phyloP scores from a whole-genome alignment of 257 asterid species.

The Solanum medicagineum region DNA sequence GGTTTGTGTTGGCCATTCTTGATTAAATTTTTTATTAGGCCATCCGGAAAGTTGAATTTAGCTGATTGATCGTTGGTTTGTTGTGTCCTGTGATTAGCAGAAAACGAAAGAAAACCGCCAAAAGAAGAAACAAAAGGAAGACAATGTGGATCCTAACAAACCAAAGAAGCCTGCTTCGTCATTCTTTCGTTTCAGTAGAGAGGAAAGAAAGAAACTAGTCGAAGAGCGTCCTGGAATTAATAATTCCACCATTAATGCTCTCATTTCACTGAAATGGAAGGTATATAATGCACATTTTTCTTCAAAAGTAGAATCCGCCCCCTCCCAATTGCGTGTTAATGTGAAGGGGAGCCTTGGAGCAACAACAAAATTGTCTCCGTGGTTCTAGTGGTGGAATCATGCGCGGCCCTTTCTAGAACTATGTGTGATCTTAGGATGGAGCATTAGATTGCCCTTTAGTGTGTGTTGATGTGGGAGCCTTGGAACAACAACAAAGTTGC shows the following conservation, averaged over 20 bases:
- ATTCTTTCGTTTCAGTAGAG: conserved; percentile 68
- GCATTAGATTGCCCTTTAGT: not conserved
- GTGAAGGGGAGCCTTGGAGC: no score
- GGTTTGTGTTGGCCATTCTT: conserved; percentile 17
- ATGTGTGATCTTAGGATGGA: not conserved
- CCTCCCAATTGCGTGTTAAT: not conserved
- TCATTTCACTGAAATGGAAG: conserved; percentile 83
- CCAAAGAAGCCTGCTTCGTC: conserved; percentile 92
- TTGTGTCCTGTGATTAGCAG: conserved; percentile 11
- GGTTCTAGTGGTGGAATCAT: no score
- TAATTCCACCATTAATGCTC: conserved; percentile 49
- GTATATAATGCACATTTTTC: conserved; percentile 4
- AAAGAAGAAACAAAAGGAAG: conserved; percentile 46
- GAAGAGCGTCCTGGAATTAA: conserved; percentile 58
- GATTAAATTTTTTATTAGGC: not conserved
- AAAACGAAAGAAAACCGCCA: conserved; percentile 56
- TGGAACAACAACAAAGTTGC: no score
- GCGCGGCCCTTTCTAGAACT: no score
- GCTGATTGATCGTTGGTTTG: not conserved
- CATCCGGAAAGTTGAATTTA: not conserved
- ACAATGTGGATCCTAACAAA: conserved; percentile 62
- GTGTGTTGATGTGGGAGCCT: not conserved
- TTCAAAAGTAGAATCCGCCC: not conserved
- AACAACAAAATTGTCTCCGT: no score
- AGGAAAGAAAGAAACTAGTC: conserved; percentile 37